These are phyloP conservation scores for Wallacemonas rigidus DNA, from an alignment of 208 protist species.

Conservation along the genomic window DNA sequence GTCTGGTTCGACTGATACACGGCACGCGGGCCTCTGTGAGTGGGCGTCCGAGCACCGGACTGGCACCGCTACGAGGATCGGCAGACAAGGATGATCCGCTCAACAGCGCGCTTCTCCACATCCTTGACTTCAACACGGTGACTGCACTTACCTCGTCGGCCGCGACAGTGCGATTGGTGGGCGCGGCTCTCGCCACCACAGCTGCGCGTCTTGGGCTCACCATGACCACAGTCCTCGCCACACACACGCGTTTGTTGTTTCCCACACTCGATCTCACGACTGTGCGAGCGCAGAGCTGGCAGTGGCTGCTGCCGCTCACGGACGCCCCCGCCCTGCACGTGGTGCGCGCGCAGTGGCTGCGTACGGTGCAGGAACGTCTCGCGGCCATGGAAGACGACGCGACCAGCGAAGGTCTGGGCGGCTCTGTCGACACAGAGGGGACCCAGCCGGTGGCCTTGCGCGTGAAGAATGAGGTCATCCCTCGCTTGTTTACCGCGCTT, in stretches of 20 bases:
- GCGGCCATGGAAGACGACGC: neutral
- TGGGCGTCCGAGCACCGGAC: neutral
- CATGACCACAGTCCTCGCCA: conserved; percentile 19
- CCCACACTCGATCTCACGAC: neutral
- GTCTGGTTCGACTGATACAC: conserved; percentile 11
- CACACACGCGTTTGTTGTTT: conserved; percentile 38
- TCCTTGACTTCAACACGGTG: conserved; percentile 29
- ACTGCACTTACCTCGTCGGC: conserved; percentile 35
- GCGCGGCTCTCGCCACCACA: conserved; percentile 31
- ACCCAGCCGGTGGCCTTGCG: too few relatives aligned
- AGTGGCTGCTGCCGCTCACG: conserved; percentile 4
- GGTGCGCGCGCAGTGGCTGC: conserved; percentile 29
- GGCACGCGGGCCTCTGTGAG: too few relatives aligned
- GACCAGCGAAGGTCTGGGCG: neutral
- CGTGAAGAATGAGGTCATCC: neutral
- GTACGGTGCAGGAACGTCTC: conserved; percentile 14
- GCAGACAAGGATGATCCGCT: conserved; percentile 15
- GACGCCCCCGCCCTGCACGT: conserved; percentile 17
- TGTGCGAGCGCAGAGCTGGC: neutral
- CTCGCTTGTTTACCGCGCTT: conserved; percentile 7
- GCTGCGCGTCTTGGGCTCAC: conserved; percentile 17
- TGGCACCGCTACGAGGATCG: neutral
- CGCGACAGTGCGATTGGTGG: conserved; percentile 35
- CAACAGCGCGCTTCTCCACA: conserved; percentile 12
- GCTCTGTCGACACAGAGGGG: too few relatives aligned